Percentiles rank a stretch among this genome's conserved stretches.
Evolutionary conservation across 495 filamentous ascomycete species (phyloP).

Genomic region (Ascodesmis nigricans): DNA sequence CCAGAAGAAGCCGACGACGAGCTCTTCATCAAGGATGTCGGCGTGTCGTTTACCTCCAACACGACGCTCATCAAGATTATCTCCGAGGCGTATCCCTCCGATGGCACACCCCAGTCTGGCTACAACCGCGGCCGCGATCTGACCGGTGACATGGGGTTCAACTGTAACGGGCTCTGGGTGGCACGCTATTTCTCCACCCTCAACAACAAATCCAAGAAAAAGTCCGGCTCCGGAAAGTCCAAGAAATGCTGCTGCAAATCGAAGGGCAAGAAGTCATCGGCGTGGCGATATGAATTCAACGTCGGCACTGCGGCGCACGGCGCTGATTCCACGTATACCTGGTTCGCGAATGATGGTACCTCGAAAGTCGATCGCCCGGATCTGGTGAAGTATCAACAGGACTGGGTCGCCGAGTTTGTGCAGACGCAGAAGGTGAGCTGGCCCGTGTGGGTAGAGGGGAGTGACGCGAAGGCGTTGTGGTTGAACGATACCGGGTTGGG

Average conservation of each 20-base stretch:
- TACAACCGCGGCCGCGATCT: conserved; percentile 23
- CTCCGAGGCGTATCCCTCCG: conserved; percentile 26
- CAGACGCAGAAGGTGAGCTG: conserved; percentile 5
- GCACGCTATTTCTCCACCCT: conserved; percentile 25
- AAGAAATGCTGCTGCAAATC: too few relatives aligned
- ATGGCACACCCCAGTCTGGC: conserved; percentile 23
- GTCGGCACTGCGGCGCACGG: conserved; percentile 36
- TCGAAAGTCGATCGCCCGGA: conserved; percentile 9
- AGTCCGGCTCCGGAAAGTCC: too few relatives aligned
- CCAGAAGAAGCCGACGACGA: conserved; percentile 9
- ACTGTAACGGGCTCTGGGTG: conserved; percentile 30
- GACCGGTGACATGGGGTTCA: conserved; percentile 22
- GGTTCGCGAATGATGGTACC: conserved; percentile 31
- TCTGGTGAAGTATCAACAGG: conserved; percentile 19
- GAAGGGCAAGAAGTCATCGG: conserved; percentile 23
- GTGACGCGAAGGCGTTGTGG: conserved; percentile 3
- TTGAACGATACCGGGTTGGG: conserved; percentile 10
- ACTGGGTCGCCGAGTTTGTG: conserved; percentile 11
- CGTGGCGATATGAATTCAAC: conserved; percentile 38
- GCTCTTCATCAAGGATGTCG: conserved; percentile 8
- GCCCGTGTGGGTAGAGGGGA: conserved; percentile 11
- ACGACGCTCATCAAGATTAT: conserved; percentile 25
- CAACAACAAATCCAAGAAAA: too few relatives aligned
- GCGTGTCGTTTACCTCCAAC: conserved; percentile 3
- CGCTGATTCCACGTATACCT: conserved; percentile 31